These are phyloP conservation scores for Globisporangium megalacanthum DNA, from an alignment of 352 stramenopile genomes.

Conservation along the genomic window DNA sequence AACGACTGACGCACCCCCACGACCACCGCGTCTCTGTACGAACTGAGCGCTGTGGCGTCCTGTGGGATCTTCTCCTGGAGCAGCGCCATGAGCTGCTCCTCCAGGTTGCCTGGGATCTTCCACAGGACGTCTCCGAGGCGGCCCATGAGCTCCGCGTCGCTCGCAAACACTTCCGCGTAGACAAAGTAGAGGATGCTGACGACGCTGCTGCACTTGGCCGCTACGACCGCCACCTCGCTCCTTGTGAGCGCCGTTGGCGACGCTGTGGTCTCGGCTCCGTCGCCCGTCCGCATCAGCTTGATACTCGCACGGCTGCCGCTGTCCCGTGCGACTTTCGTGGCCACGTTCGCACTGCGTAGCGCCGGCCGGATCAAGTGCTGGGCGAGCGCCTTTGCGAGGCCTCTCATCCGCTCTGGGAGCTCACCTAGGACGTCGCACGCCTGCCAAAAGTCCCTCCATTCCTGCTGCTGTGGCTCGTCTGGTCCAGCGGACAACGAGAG, in stretches of 20 bases:
- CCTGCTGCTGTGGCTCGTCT: slow-evolving; percentile 11
- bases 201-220: slow-evolving; percentile 35
- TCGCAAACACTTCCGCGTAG: slow-evolving; percentile 39
- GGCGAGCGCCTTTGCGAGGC: slow-evolving; percentile 46
- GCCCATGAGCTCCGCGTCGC: slow-evolving; percentile 41
- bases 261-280: background rate
- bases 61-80: slow-evolving; percentile 70
- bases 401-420: slow-evolving; percentile 35
- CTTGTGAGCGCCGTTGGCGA: slow-evolving; percentile 4
- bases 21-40: slow-evolving; percentile 38
- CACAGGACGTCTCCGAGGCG: slow-evolving; percentile 50
- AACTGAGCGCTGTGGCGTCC: slow-evolving; percentile 37
- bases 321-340: slow-evolving; percentile 21
- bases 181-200: slow-evolving; percentile 51
- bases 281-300: slow-evolving; percentile 13
- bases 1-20: slow-evolving; percentile 22
- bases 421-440: slow-evolving; percentile 46
- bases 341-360: slow-evolving; percentile 19
- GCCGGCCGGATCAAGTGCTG: slow-evolving; percentile 50
- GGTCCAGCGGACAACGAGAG: background rate
- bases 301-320: slow-evolving; percentile 14
- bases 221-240: slow-evolving; percentile 22
- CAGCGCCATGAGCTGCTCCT: slow-evolving; percentile 53
- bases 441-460: slow-evolving; percentile 39
- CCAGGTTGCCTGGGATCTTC: slow-evolving; percentile 68